Evolutionary conservation across 495 filamentous ascomycete genomes (phyloP), one percentile per base, ranked within the genome.

Genomic region (Aspergillus cavernicola): DNA sequence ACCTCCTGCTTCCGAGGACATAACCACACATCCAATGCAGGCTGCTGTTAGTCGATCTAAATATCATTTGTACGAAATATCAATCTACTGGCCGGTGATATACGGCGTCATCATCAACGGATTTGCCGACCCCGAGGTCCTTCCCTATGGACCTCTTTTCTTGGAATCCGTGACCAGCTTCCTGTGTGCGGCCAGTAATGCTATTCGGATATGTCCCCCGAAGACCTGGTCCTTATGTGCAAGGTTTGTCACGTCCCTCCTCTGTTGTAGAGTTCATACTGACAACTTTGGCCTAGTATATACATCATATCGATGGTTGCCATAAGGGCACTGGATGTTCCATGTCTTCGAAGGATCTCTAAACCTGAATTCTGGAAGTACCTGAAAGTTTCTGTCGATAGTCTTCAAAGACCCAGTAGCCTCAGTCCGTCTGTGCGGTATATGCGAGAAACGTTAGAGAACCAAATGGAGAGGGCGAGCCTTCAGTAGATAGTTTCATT

Each of bases 61-160:
- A 15, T 19, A 26, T 15, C 29, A 35, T 16, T 13, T 50, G 15
- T 38, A 50, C 22, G 46, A 50, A 26, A 5, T 50, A 15, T 37
- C 18, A 8, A 11, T 37, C 31, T 50, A 50, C 46, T 50, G 46
- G 46, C 46, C 46, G 16, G 46, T 38, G 32, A 50, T 50, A n/a
- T 50, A 41, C 31, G 18, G 65, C 56, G 1, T 61, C 61, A 28
- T 48, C 56, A 4, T 68, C 56, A 58, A 68, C 62, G 65, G 61
- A 47, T 4, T 56, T 58, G 0, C 63, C 56, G 18, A 66, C 42
- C 13, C 63, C 63, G 2, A 42, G 15, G 7, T 50, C 4, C 46
- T 50, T 7, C 46, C 46, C 15, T 50, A 50, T 19, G 46, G 31
- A 23, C 46, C 46, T 2, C 32, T 50, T n/a, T 50, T 50, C 46